Conservation (phyloP, 2,329 filamentous ascomycete genomes). For the Colletotrichum shisoi region DNA sequence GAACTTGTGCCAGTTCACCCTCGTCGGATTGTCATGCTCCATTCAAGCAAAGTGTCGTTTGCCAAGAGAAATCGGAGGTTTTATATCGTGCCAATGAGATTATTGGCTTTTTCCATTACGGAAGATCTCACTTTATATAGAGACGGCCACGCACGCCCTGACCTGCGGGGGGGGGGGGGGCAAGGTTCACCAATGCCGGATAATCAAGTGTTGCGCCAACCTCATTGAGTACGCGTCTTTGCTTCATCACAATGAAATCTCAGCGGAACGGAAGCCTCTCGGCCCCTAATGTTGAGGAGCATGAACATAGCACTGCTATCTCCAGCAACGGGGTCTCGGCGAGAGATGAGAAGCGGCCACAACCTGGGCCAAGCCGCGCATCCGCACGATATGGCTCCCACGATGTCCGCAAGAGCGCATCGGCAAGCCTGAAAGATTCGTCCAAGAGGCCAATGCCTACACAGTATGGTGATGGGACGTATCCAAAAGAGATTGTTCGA, state of each 20-base stretch:
- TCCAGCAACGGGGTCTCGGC: conserved; percentile 2
- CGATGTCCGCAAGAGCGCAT: conserved; percentile 22
- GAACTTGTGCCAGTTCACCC: background rate
- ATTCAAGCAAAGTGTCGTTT: background rate
- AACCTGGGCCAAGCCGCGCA: conserved; percentile 13
- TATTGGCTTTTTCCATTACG: no score
- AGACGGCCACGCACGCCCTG: background rate
- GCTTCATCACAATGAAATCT: conserved; percentile 16
- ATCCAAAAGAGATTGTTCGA: conserved; percentile 57
- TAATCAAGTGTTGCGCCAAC: no score
- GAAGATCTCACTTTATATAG: background rate
- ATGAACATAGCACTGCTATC: background rate
- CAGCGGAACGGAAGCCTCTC: conserved; percentile 25
- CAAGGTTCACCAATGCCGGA: no score
- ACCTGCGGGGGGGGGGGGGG: no score
- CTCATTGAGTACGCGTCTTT: background rate
- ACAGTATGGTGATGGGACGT: conserved; percentile 69
- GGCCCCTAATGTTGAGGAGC: background rate
- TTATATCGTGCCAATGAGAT: background rate
- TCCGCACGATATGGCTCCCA: conserved; percentile 27
- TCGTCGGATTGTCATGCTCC: background rate
- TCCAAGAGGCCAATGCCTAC: conserved; percentile 69
- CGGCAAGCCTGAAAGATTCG: conserved; percentile 52
- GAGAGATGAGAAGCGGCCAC: background rate
- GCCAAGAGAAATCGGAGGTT: background rate